phyloP scores from a whole-genome alignment of 371 early-diverging fungal genomes.

The Sporodiniella umbellata region DNA sequence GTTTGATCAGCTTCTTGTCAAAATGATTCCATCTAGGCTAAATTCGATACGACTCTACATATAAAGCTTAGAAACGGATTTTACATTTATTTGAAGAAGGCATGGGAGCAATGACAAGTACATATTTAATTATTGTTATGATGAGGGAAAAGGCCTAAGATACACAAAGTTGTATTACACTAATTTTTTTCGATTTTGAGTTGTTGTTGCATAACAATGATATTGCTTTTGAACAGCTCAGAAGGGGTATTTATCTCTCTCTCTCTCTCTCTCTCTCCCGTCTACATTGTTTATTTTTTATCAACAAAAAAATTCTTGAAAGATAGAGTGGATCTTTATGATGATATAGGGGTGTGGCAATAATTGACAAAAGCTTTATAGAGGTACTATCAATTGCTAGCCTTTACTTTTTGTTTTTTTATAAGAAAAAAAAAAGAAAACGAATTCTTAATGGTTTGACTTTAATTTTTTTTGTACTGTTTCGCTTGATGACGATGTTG shows the following conservation, averaged over 20 bases:
- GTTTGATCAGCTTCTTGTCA: constrained; percentile 12
- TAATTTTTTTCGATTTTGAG: constrained; percentile 10
- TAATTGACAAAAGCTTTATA: constrained; percentile 8
- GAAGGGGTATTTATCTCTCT: constrained; percentile 6
- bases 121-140: constrained; percentile 13
- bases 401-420: constrained; percentile 1
- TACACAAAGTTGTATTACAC: too few relatives aligned
- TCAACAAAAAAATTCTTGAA: constrained; percentile 6
- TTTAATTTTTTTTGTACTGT: constrained; percentile 5
- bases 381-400: constrained; percentile 9
- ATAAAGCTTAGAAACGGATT: constrained; percentile 11
- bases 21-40: constrained; percentile 9
- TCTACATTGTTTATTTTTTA: constrained; percentile 9
- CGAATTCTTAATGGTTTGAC: background rate
- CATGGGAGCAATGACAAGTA: constrained; percentile 9
- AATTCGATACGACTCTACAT: constrained; percentile 9
- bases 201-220: constrained; percentile 8
- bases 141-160: constrained; percentile 8
- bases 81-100: constrained; percentile 10
- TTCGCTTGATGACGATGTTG: constrained; percentile 3
- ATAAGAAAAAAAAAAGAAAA: constrained; percentile 1
- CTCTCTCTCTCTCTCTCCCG: constrained; percentile 4
- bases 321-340: constrained; percentile 11
- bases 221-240: constrained; percentile 8
- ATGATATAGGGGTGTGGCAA: constrained; percentile 9